These are phyloP conservation scores for Erythrophleum ivorense DNA, from an alignment of 331 rosid genomes.

Conservation along the genomic window DNA sequence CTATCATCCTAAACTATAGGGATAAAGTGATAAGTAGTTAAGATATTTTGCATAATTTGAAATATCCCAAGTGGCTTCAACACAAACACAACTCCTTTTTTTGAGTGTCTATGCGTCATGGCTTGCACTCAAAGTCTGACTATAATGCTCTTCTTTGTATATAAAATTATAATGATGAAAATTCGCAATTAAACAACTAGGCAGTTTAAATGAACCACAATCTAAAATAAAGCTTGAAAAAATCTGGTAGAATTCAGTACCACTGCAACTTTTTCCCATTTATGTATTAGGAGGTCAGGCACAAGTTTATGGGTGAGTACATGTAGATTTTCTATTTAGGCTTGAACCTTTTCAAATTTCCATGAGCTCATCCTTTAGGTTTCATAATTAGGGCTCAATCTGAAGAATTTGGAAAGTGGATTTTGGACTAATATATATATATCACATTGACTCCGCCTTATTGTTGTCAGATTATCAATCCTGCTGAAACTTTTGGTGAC, in stretches of 20 bases:
- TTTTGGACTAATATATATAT: not conserved
- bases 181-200: conserved; percentile 7
- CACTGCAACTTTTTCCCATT: conserved; percentile 7
- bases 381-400: not conserved
- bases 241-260: conserved; percentile 24
- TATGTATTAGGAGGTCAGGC: conserved; percentile 2
- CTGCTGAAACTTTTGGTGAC: conserved; percentile 96
- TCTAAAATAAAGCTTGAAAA: not conserved
- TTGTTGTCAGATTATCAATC: conserved; percentile 73
- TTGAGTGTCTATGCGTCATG: too few relatives aligned
- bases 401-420: not conserved
- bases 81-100: too few relatives aligned
- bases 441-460: conserved; percentile 1
- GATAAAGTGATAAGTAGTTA: too few relatives aligned
- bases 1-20: too few relatives aligned
- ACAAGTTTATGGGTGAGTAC: conserved; percentile 21
- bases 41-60: too few relatives aligned
- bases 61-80: too few relatives aligned
- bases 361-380: not conserved
- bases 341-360: not conserved
- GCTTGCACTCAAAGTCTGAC: conserved; percentile 5
- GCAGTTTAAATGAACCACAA: not conserved
- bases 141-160: not conserved
- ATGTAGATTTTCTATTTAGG: conserved; percentile 31
- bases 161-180: conserved; percentile 7